Conservation (phyloP, 805 yeast species). For the Hanseniaspora singularis region DNA sequence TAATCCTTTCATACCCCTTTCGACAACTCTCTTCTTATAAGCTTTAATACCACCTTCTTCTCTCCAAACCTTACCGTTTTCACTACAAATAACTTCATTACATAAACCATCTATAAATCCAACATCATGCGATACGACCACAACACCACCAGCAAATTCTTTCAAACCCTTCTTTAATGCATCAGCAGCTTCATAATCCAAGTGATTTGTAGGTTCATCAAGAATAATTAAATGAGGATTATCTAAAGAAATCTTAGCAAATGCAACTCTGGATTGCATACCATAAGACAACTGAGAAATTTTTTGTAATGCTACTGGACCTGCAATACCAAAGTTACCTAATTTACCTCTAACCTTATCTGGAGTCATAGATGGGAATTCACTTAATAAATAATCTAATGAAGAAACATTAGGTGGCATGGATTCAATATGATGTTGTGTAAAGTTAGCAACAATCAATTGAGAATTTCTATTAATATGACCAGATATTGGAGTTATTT, state of each 20-base stretch:
- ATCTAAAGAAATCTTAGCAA: slow-evolving; percentile 82
- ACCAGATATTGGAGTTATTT: slow-evolving; percentile 63
- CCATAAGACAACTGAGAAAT: slow-evolving; percentile 90
- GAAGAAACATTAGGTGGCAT: slow-evolving; percentile 81
- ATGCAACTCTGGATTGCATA: slow-evolving; percentile 95
- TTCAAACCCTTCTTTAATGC: slow-evolving; percentile 84
- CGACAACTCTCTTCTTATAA: slow-evolving; percentile 76
- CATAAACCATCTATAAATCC: slow-evolving; percentile 78
- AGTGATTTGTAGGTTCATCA: slow-evolving; percentile 97
- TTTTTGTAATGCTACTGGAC: slow-evolving; percentile 82
- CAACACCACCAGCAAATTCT: slow-evolving; percentile 84
- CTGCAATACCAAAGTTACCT: slow-evolving; percentile 95
- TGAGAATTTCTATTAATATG: slow-evolving; percentile 69
- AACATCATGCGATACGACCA: slow-evolving; percentile 98
- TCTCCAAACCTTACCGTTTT: slow-evolving; percentile 63
- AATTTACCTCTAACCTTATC: slow-evolving; percentile 94
- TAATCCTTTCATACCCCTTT: slow-evolving; percentile 32
- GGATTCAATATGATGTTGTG: slow-evolving; percentile 97
- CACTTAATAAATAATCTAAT: slow-evolving; percentile 83
- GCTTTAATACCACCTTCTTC: slow-evolving; percentile 75
- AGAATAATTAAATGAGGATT: slow-evolving; percentile 84
- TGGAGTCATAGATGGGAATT: slow-evolving; percentile 85
- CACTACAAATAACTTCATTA: slow-evolving; percentile 92
- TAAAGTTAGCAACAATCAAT: slow-evolving; percentile 88
- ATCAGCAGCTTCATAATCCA: slow-evolving; percentile 96